phyloP scores from a whole-genome alignment of 2,329 filamentous ascomycete species.

The Pseudopithomyces maydicus region DNA sequence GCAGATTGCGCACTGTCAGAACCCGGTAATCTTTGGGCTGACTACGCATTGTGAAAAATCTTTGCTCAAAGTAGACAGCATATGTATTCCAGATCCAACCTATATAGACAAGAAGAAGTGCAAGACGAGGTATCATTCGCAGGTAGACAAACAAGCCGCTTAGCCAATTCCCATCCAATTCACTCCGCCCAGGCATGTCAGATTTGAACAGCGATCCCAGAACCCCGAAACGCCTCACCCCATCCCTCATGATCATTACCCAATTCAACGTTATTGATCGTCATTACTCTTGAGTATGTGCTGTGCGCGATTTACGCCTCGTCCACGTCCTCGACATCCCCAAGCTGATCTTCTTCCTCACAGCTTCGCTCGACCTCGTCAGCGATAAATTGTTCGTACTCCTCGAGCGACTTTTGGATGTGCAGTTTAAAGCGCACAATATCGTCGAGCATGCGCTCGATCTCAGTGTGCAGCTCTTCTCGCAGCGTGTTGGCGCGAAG shows the following conservation, averaged over 20 bases:
- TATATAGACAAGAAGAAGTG: not conserved
- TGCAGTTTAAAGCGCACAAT: slow-evolving; percentile 99
- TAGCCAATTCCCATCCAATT: not conserved
- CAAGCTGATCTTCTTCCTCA: slow-evolving; percentile 53
- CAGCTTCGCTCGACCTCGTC: slow-evolving; percentile 80
- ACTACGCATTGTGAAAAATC: not conserved
- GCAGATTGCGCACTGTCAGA: too few relatives aligned
- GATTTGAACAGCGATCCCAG: not conserved
- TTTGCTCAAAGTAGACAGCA: not conserved
- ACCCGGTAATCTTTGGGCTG: too few relatives aligned
- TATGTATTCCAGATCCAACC: not conserved
- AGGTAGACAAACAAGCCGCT: not conserved
- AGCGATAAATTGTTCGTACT: slow-evolving; percentile 91
- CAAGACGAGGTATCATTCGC: slow-evolving; percentile 8
- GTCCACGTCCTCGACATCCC: slow-evolving; percentile 35
- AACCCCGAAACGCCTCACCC: not conserved
- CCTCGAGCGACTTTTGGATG: slow-evolving; percentile 87
- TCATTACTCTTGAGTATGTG: not conserved
- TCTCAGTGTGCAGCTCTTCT: slow-evolving; percentile 97
- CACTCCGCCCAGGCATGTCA: not conserved
- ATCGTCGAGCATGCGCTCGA: slow-evolving; percentile 94
- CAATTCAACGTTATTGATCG: not conserved
- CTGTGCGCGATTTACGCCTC: slow-evolving; percentile 15
- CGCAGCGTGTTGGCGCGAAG: slow-evolving; percentile 80
- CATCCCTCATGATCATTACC: slow-evolving; percentile 5